Percentiles rank a stretch among this genome's conserved stretches.
Conservation (phyloP, 139 green algal species). For the Chlamydomonas sp. region DNA sequence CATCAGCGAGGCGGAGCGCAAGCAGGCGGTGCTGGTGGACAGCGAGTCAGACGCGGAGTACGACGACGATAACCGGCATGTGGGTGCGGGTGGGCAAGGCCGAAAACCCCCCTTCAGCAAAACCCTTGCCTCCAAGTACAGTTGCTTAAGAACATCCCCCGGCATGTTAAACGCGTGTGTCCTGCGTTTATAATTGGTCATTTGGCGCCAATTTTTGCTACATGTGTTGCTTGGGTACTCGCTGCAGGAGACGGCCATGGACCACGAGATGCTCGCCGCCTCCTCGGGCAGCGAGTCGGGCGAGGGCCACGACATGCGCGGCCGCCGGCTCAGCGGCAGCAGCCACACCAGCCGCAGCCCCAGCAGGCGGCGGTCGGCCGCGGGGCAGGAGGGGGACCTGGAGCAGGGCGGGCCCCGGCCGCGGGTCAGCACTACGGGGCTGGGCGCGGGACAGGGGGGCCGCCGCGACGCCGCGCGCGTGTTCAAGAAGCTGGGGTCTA, state of each 20-base stretch:
- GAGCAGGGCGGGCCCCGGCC: not conserved
- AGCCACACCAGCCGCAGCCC: conserved; percentile 14
- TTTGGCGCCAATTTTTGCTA: no score
- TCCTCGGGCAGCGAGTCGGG: conserved; percentile 8
- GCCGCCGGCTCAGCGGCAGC: not conserved
- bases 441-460: not conserved
- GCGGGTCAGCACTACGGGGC: not conserved
- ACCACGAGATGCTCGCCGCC: conserved; percentile 31
- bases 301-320: not conserved
- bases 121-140: no score
- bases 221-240: no score
- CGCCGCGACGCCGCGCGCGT: not conserved
- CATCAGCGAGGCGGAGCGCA: conserved; percentile 53
- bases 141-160: no score
- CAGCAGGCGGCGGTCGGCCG: conserved; percentile 3
- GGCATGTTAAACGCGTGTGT: not conserved
- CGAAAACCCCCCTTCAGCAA: no score
- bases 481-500: no score
- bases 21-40: conserved; percentile 60
- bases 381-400: not conserved
- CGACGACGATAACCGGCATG: conserved; percentile 39
- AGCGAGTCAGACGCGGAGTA: conserved; percentile 48
- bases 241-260: conserved; percentile 15
- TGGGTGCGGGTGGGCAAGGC: not conserved
- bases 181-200: not conserved